Evolutionary conservation across 495 filamentous ascomycete species (phyloP).

Genomic region (Rhizodiscina lignyota): DNA sequence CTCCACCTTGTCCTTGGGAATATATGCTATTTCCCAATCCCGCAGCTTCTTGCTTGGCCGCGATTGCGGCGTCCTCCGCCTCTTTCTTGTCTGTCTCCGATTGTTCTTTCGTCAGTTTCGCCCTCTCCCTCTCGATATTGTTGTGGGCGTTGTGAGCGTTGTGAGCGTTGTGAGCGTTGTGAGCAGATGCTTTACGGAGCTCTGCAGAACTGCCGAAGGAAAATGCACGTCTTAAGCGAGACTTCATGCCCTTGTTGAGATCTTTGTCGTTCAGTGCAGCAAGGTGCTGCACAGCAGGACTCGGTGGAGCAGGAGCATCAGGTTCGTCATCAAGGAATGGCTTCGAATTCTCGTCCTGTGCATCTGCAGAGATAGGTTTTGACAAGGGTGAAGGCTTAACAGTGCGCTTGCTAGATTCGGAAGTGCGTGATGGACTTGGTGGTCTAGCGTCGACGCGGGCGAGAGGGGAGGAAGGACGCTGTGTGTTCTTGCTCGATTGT

Average conservation of each 20-base stretch:
- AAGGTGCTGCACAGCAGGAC: slow-evolving; percentile 64
- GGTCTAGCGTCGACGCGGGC: too few species aligned
- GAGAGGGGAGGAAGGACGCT: too few species aligned
- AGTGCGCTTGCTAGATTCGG: slow-evolving; percentile 54
- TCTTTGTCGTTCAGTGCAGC: slow-evolving; percentile 66
- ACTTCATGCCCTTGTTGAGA: slow-evolving; percentile 63
- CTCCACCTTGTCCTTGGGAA: slow-evolving; percentile 62
- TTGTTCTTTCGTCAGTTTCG: slow-evolving; percentile 50
- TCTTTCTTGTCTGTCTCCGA: slow-evolving; percentile 23
- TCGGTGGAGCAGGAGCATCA: slow-evolving; percentile 22
- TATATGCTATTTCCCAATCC: slow-evolving; percentile 93
- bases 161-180: slow-evolving; percentile 20
- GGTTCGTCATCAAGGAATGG: slow-evolving; percentile 13
- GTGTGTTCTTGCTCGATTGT: slow-evolving; percentile 38
- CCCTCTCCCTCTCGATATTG: slow-evolving; percentile 35
- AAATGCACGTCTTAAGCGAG: slow-evolving; percentile 79
- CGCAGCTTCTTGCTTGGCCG: slow-evolving; percentile 73
- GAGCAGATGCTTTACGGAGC: slow-evolving; percentile 58
- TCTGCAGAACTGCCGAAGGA: slow-evolving; percentile 96
- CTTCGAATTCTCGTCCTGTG: slow-evolving; percentile 9
- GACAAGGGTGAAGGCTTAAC: slow-evolving; percentile 77
- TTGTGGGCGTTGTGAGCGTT: too few species aligned
- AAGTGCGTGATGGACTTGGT: slow-evolving; percentile 38
- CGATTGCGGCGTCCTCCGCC: slow-evolving; percentile 59
- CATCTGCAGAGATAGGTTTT: slow-evolving; percentile 40